These are phyloP conservation scores for Coffea canephora DNA, from an alignment of 257 asterid species.

Conservation along the genomic window DNA sequence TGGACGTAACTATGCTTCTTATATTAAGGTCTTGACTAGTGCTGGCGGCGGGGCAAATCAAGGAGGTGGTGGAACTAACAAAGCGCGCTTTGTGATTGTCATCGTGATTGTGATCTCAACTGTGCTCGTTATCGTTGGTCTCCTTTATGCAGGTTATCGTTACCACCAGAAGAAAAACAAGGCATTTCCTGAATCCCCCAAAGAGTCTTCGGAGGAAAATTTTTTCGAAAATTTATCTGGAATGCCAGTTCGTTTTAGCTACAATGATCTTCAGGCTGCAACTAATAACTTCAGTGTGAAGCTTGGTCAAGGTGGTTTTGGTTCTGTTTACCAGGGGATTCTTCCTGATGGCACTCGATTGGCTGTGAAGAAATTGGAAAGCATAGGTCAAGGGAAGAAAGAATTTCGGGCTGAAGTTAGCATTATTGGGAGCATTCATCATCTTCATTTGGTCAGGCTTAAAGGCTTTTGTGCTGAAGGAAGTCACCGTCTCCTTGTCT, in stretches of 20 bases:
- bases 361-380: conserved; percentile 91
- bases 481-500: conserved; percentile 80
- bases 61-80: conserved; percentile 25
- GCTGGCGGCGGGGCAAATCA: conserved; percentile 16
- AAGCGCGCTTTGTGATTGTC: conserved; percentile 39
- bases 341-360: conserved; percentile 72
- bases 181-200: conserved; percentile 45
- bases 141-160: conserved; percentile 42
- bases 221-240: conserved; percentile 77
- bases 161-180: conserved; percentile 39
- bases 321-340: conserved; percentile 79
- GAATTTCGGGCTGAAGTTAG: conserved; percentile 98
- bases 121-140: conserved; percentile 39
- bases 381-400: conserved; percentile 93
- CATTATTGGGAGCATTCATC: conserved; percentile 96
- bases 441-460: conserved; percentile 75
- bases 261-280: conserved; percentile 71
- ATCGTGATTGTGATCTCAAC: conserved; percentile 50
- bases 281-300: conserved; percentile 65
- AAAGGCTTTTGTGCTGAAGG: conserved; percentile 91
- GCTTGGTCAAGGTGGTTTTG: conserved; percentile 99
- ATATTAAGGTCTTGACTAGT: conserved; percentile 38
- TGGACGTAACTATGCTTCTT: conserved; percentile 38
- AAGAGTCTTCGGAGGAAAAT: conserved; percentile 72
- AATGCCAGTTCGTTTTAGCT: conserved; percentile 86